Base-by-base conservation (phyloP, 1,284 basidiomycete species). In the Ceratobasidium theobromae region DNA sequence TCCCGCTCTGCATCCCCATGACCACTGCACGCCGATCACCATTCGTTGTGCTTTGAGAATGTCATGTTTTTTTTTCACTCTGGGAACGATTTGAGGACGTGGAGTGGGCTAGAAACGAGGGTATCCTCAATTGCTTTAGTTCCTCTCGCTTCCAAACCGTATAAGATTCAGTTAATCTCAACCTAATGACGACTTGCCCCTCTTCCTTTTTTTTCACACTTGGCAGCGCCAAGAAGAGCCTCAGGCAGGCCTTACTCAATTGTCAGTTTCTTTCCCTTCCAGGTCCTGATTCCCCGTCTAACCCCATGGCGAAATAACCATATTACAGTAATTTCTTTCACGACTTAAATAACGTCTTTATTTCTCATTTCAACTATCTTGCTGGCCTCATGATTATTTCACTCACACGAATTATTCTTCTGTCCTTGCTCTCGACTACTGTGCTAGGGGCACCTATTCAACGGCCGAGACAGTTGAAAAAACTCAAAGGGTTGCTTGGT, bases 201-300 rank as follows among this genome's bases (percentile, higher is more conserved):
- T 41, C 21, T 53, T n/a, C 14, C 45, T 21, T 43, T 16, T 41
- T 35, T 51, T 9, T 62, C n/a, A 33, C 35, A 16, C 32, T 41
- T 30, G 48, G 58, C 58, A 30, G 58, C 18, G 48, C 58, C 58
- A 35, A 64, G 48, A 51, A 45, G 38, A 64, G 58, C 58, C 58
- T 64, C 58, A 52, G 58, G 58, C 58, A 64, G 58, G 58, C 58
- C 45, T 25, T 49, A 58, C 32, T 18, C 25, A 64, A 21, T 18
- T 25, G 58, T 64, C 12, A 64, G 58, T 27, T 5, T 28, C 14
- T n/a, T 9, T 18, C 2, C 18, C 28, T 16, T 32, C 27, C 6
- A 11, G 8, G 23, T 43, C 33, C 32, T 6, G 18, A 30, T 9
- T 35, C 5, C 18, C 23, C 41, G 12, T 33, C 25, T 18, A 55